Evolutionary conservation across 805 yeast species (phyloP).

Genomic region (Wickerhamomyces hampshirensis): DNA sequence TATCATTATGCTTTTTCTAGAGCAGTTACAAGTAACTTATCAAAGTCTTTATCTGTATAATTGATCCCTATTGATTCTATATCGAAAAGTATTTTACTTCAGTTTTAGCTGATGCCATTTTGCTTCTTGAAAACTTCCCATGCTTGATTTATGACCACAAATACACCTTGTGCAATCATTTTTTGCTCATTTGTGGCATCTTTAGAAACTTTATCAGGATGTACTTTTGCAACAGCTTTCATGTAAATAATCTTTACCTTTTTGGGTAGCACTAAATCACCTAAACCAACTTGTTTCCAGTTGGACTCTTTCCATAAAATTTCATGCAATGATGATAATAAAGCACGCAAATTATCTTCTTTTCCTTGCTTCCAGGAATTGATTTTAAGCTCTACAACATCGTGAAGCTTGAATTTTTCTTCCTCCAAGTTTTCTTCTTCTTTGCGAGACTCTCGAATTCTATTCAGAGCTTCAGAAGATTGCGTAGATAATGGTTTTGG

Average conservation of each 20-base stretch:
- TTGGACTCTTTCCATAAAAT: slow-evolving; percentile 63
- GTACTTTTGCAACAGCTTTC: slow-evolving; percentile 87
- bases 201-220: slow-evolving; percentile 75
- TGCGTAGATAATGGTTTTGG: slow-evolving; percentile 15
- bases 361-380: slow-evolving; percentile 68
- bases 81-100: too few species aligned
- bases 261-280: slow-evolving; percentile 82
- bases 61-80: too few species aligned
- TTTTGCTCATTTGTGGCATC: slow-evolving; percentile 60
- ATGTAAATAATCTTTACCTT: slow-evolving; percentile 83
- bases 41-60: too few species aligned
- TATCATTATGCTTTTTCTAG: too few species aligned
- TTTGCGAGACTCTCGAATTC: slow-evolving; percentile 43
- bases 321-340: slow-evolving; percentile 62
- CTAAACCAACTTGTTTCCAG: slow-evolving; percentile 63
- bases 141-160: slow-evolving; percentile 76
- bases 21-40: too few species aligned
- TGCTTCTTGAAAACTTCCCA: slow-evolving; percentile 79
- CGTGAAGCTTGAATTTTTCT: slow-evolving; percentile 59
- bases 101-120: slow-evolving; percentile 38
- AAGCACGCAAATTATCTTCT: slow-evolving; percentile 73
- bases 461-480: slow-evolving; percentile 42
- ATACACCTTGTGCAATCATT: slow-evolving; percentile 83
- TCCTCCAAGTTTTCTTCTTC: slow-evolving; percentile 45
- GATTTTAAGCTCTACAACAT: slow-evolving; percentile 51